Percentiles rank a stretch among this genome's conserved stretches.
Conservation (phyloP, 805 yeast genomes). For the Candida odintsovae region DNA sequence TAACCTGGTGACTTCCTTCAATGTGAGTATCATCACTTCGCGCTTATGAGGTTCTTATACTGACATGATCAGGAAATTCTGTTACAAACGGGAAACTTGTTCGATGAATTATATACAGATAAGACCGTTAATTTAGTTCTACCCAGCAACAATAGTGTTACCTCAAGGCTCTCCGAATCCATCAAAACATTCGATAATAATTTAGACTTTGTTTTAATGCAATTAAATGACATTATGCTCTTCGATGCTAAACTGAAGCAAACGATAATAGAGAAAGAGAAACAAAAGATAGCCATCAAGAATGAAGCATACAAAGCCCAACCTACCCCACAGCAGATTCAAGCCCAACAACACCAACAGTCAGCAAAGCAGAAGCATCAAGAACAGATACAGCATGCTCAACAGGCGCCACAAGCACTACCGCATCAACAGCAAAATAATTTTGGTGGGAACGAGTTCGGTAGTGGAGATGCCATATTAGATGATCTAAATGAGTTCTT, state of each 20-base stretch:
- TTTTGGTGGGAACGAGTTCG: slow-evolving; percentile 7
- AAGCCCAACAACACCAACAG: slow-evolving; percentile 4
- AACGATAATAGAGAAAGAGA: slow-evolving; percentile 11
- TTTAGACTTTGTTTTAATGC: slow-evolving; percentile 19
- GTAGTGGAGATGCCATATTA: slow-evolving; percentile 15
- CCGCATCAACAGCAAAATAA: slow-evolving; percentile 1
- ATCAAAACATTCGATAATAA: slow-evolving; percentile 16
- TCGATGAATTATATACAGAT: slow-evolving; percentile 19
- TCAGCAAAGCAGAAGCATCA: slow-evolving; percentile 1
- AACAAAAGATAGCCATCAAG: slow-evolving; percentile 2
- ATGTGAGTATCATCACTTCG: slow-evolving; percentile 2
- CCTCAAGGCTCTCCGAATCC: slow-evolving; percentile 9
- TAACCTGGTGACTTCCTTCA: slow-evolving; percentile 11
- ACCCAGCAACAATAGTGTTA: slow-evolving; percentile 13
- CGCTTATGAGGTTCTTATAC: no score
- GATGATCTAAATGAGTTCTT: slow-evolving; percentile 24
- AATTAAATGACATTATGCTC: slow-evolving; percentile 18
- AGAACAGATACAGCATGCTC: slow-evolving; percentile 2
- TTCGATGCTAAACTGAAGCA: slow-evolving; percentile 16
- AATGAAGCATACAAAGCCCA: neutral
- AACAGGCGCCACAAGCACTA: slow-evolving; percentile 1
- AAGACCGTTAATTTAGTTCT: slow-evolving; percentile 19
- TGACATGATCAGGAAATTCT: slow-evolving; percentile 18
- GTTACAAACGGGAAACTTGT: slow-evolving; percentile 16
- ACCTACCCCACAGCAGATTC: slow-evolving; percentile 6